Evolutionary conservation across 768 basidiomycete genomes (phyloP).

Genomic region (Strobilomyces dryophilus): DNA sequence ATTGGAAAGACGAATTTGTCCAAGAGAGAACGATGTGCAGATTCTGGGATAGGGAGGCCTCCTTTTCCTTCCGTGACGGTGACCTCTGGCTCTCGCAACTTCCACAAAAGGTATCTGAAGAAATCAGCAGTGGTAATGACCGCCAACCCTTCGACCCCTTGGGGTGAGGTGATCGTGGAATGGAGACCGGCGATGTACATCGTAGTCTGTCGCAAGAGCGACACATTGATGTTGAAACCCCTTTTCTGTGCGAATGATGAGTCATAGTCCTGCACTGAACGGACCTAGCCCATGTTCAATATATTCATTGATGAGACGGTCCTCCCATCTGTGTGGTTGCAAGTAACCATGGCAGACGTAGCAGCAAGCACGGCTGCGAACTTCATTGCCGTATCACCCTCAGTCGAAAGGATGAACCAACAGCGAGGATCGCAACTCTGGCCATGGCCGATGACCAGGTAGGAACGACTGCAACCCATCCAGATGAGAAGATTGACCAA

Average conservation of each 20-base stretch:
- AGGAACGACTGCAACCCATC: no score
- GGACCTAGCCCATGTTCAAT: no score
- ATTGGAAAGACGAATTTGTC: conserved; percentile 28
- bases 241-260: conserved; percentile 18
- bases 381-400: no score
- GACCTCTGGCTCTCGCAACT: neutral
- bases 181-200: conserved; percentile 30
- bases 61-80: conserved; percentile 8
- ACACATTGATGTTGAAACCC: conserved; percentile 12
- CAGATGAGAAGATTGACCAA: no score
- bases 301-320: neutral
- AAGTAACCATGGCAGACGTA: neutral
- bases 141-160: conserved; percentile 23
- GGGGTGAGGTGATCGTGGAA: conserved; percentile 6
- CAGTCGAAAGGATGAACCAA: no score
- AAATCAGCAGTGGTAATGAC: conserved; percentile 23
- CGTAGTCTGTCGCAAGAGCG: conserved; percentile 16
- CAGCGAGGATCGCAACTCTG: no score
- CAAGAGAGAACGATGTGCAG: conserved; percentile 13
- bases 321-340: neutral
- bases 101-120: conserved; percentile 19
- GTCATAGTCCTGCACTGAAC: conserved; percentile 3
- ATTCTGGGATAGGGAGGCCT: conserved; percentile 16
- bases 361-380: neutral
- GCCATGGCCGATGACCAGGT: no score